Conservation (phyloP, 2,329 filamentous ascomycete genomes). For the Metarhizium robertsii region DNA sequence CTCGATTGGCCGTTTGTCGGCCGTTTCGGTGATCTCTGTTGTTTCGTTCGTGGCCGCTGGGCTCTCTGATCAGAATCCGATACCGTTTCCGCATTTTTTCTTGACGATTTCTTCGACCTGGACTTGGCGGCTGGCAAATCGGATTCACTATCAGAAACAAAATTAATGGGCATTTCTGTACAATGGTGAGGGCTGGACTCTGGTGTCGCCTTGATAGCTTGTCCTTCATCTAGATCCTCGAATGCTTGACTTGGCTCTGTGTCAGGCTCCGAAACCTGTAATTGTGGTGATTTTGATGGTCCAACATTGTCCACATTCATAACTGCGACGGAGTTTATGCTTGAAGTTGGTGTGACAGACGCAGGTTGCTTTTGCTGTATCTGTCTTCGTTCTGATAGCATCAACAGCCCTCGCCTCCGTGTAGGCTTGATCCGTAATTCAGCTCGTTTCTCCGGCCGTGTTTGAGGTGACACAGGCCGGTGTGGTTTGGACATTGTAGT, state of each 20-base stretch:
- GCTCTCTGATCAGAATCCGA: background rate
- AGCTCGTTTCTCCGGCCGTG: slow-evolving; percentile 24
- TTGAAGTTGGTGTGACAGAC: background rate
- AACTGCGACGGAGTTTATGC: background rate
- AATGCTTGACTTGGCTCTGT: background rate
- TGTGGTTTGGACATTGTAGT: background rate
- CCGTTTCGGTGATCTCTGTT: background rate
- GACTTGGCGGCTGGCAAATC: background rate
- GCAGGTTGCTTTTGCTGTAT: background rate
- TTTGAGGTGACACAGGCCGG: background rate
- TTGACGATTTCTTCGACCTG: background rate
- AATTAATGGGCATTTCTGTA: background rate
- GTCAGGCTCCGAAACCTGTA: background rate
- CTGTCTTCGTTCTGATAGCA: slow-evolving; percentile 29
- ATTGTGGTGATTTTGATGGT: background rate
- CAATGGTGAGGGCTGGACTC: background rate
- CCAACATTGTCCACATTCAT: background rate
- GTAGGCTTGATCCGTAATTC: slow-evolving; percentile 37
- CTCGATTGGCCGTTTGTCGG: background rate
- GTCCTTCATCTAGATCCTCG: background rate
- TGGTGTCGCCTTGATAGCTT: background rate
- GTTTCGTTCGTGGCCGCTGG: background rate
- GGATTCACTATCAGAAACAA: background rate
- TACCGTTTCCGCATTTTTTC: background rate
- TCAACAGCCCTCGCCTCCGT: slow-evolving; percentile 37